Conservation (phyloP, 2,329 filamentous ascomycete genomes). For the Leptographium radiaticola region DNA sequence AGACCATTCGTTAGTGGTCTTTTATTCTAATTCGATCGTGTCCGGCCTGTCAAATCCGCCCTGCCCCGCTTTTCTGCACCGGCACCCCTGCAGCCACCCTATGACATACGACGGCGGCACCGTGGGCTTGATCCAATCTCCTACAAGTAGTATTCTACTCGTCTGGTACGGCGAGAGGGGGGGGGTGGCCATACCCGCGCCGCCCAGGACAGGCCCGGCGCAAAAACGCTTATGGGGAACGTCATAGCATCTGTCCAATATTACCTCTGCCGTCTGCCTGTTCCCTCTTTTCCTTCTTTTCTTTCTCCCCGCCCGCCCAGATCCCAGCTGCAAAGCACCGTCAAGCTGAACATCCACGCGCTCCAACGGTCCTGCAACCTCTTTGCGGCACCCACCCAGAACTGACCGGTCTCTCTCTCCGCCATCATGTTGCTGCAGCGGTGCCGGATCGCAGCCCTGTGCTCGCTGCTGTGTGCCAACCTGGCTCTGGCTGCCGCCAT, state of each 20-base stretch:
- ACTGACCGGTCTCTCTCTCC: too few species aligned
- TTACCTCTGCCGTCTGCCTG: not conserved
- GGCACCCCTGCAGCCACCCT: not conserved
- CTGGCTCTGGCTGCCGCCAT: slow-evolving; percentile 9
- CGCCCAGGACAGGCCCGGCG: not conserved
- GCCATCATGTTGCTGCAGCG: slow-evolving; percentile 6
- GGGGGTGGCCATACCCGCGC: not conserved
- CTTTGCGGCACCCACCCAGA: too few species aligned
- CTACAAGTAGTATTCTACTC: not conserved
- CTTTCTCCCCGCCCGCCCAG: not conserved
- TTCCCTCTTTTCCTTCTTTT: not conserved
- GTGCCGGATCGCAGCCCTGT: slow-evolving; percentile 7
- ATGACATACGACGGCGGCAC: not conserved
- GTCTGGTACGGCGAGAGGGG: not conserved
- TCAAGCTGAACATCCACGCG: not conserved
- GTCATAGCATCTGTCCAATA: not conserved
- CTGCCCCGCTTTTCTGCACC: not conserved
- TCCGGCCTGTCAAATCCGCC: not conserved
- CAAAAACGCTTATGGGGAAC: not conserved
- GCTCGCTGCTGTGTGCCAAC: slow-evolving; percentile 9
- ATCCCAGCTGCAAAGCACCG: not conserved
- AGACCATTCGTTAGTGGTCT: not conserved
- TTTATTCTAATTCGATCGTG: not conserved
- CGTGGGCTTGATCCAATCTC: not conserved
- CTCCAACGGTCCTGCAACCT: not conserved